Base-by-base conservation (phyloP, 148 eudicot species). In the Rhododendron kiyosumense region DNA sequence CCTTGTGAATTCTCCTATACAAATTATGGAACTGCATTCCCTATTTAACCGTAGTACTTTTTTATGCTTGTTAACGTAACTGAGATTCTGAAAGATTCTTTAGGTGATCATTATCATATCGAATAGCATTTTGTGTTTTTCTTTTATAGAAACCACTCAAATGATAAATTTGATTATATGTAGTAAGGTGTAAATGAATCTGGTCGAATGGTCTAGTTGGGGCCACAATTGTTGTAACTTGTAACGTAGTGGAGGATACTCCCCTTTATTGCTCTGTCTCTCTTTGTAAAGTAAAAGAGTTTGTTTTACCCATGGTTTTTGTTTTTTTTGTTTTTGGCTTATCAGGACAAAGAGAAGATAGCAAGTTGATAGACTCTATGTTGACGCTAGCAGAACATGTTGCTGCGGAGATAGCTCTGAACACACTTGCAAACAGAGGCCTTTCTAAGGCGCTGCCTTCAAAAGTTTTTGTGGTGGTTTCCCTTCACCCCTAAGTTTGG, bases 321-420 rank as follows among this genome's bases (percentile, higher is more conserved):
- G 18, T 5, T 59, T 59, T 24, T 59, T 32, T 32, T 32, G 34
- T 20, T 18, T 59, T 59, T 59, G 18, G 24, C n/a, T 59, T 20
- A 59, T 59, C 65, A 59, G 24, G 65, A 51, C 2, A 51, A 59
- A 59, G 24, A 20, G 65, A 59, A 20, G 65, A 59, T 18, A 59
- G 1, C 18, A 59, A 59, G 7, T 20, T 59, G 24, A 28, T 36
- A 36, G 51, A 71, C 71, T 75, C 89, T 84, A 92, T 90, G 14
- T 85, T 89, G 92, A 32, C 1, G 34, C 34, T 32, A 32, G 34
- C 34, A 32, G 34, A 32, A 32, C 34, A 32, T 32, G 34, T 93
- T 38, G 95, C 95, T 85, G 95, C 95, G 36, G 90, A 93, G 87
- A 88, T 91, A 52, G 95, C 95, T 79, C 82, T 93, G 73, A 90